These are phyloP conservation scores for Yamadazyma membranifaciens DNA, from an alignment of 1,139 yeast genomes.

Conservation along the genomic window DNA sequence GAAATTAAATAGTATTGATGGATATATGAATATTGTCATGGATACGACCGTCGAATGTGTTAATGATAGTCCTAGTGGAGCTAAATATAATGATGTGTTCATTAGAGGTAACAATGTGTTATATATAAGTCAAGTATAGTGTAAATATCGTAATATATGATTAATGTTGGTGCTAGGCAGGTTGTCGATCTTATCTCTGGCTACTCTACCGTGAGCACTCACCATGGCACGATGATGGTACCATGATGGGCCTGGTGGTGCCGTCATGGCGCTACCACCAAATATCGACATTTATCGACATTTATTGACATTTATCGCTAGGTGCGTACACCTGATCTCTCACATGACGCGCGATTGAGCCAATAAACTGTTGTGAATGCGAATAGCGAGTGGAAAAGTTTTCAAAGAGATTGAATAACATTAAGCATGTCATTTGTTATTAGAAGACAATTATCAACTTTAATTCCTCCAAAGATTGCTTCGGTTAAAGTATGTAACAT, in stretches of 20 bases:
- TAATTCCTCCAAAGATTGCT: slow-evolving; percentile 98
- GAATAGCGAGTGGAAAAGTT: slow-evolving; percentile 12
- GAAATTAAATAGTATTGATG: slow-evolving; percentile 85
- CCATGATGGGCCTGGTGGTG: too few relatives aligned
- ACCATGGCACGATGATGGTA: too few relatives aligned
- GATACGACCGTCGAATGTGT: slow-evolving; percentile 71
- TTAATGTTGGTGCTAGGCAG: too few relatives aligned
- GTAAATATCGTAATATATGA: slow-evolving; percentile 1
- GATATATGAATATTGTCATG: slow-evolving; percentile 92
- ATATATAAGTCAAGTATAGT: slow-evolving; percentile 44
- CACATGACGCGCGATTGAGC: slow-evolving; percentile 9
- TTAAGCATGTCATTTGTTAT: slow-evolving; percentile 71
- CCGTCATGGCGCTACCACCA: neutral
- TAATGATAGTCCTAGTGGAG: slow-evolving; percentile 52
- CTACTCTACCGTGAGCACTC: too few relatives aligned
- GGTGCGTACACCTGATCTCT: neutral
- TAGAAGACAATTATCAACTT: slow-evolving; percentile 92
- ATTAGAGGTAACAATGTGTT: slow-evolving; percentile 84
- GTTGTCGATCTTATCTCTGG: too few relatives aligned
- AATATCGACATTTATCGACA: too few relatives aligned
- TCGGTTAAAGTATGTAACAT: slow-evolving; percentile 76
- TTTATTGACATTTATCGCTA: too few relatives aligned
- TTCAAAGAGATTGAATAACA: slow-evolving; percentile 7
- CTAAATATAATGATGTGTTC: slow-evolving; percentile 80
- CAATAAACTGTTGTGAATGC: slow-evolving; percentile 15